Conservation (phyloP, 495 filamentous ascomycete species). For the Hypomontagnella monticulosa region DNA sequence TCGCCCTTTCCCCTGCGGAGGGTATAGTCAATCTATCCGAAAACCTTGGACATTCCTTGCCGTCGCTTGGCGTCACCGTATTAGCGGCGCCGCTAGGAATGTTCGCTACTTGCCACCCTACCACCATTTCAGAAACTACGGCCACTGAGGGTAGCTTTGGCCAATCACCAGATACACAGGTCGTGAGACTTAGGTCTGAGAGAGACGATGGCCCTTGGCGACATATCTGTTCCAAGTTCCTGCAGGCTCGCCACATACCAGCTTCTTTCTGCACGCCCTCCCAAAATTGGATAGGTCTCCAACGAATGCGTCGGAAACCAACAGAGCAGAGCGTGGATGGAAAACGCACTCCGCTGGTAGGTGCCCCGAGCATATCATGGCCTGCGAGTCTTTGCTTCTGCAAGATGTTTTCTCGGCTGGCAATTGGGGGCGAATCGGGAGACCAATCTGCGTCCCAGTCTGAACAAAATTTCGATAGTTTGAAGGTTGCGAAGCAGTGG, state of each 20-base stretch:
- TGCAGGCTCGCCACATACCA: constrained; percentile 55
- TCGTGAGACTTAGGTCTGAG: constrained; percentile 49
- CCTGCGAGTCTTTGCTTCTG: constrained; percentile 62
- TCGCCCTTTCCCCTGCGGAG: constrained; percentile 51
- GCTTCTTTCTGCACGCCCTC: constrained; percentile 38
- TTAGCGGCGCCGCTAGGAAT: constrained; percentile 58
- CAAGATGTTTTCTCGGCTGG: constrained; percentile 44
- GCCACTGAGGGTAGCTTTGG: constrained; percentile 42
- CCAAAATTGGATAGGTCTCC: constrained; percentile 40
- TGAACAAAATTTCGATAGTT: constrained; percentile 62
- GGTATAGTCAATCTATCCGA: constrained; percentile 54
- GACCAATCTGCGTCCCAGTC: constrained; percentile 22
- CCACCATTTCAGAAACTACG: constrained; percentile 31
- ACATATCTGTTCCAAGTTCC: constrained; percentile 50
- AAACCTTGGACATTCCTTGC: constrained; percentile 44
- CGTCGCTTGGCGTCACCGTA: constrained; percentile 50
- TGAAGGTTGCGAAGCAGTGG: constrained; percentile 78
- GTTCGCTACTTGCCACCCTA: constrained; percentile 54
- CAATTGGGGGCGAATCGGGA: constrained; percentile 36
- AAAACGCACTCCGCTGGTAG: constrained; percentile 50
- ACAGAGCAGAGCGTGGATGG: constrained; percentile 54
- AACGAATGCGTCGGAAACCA: constrained; percentile 48
- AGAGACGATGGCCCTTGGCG: constrained; percentile 54
- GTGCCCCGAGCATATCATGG: constrained; percentile 55
- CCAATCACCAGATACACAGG: constrained; percentile 60